Evolutionary conservation across 1,284 basidiomycete species (phyloP), one percentile per base, ranked within the genome.

Genomic region (Cerioporus squamosus): DNA sequence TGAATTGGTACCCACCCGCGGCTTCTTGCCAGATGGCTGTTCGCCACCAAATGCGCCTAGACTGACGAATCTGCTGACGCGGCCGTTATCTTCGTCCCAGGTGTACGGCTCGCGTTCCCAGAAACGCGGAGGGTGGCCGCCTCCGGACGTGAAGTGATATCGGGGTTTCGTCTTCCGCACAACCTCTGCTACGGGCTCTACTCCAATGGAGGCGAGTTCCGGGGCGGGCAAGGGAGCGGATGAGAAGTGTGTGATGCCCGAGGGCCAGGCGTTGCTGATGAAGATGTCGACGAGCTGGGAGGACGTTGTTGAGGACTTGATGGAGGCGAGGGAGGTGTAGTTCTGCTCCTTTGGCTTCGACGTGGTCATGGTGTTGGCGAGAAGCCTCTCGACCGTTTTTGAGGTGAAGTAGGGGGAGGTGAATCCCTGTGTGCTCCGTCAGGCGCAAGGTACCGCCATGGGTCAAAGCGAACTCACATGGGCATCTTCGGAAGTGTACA

Each of bases 41-140:
- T 83, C 81, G 15, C 83, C 87, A 12, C 93, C 94, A 71, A 97
- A 91, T n/a, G 90, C 81, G 36, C 94, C 95, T 6, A 98, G 79
- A 67, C 90, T 89, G 51, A 97, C 83, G 64, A 94, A 94, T 38
- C 94, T 81, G 36, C 89, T 86, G 44, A 91, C 75, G 57, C 91
- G 80, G 63, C 84, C 86, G 18, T 77, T 76, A 54, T 88, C 85
- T 36, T 88, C 87, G 33, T 86, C 82, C 95, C 95, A 97, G 5
- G 84, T 74, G 70, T 87, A 95, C 2, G 95, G 95, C 64, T 97
- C 94, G 53, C 95, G 79, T 72, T 98, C 95, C 94, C 95, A 97
- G 72, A 95, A 98, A 60, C 79, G 79, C 1, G 87, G 81, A 15
- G 81, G 82, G 31, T 71, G 74, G 38, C 79, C 86, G 53, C 76